Base-by-base conservation (phyloP, 306 rosid genomes). In the Vigna nakashimae region DNA sequence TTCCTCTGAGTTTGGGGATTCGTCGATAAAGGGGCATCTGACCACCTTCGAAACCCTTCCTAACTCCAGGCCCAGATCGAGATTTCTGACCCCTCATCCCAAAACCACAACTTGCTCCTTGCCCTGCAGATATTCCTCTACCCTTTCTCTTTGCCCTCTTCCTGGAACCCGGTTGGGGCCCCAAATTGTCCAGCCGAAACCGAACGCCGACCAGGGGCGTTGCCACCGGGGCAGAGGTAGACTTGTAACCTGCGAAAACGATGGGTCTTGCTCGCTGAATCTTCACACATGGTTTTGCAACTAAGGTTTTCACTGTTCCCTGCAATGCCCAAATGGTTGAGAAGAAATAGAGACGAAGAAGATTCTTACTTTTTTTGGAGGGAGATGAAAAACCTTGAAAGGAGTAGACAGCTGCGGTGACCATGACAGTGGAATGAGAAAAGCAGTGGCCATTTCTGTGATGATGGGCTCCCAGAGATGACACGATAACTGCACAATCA, bases 11-110 rank as follows among this genome's bases (percentile, higher is more conserved):
- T 75, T 95, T 95, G 22, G 98, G 98, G 43, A 95, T 62, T 51
- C 98, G 84, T 65, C 98, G 90, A 69, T 95, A 95, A 32, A 95
- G 97, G 2, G 98, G 98, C 97, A 92, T 95, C 62, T 95, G 99
- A 2, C 99, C 99, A 14, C 99, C 99, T 74, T 95, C 99, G 70
- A 92, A 95, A 0, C 99, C 99, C 24, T 64, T 86, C 60, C 84
- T 85, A 0, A 95, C 91, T 0, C 98, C 99, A 3, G 99, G 97
- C 1, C 98, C 99, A 50, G 99, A 95, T 30, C 99, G 83, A 45
- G 99, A 92, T 73, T 95, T 95, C 88, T 95, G 99, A 3, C 99
- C 99, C 43, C 98, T 87, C 99, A 95, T 95, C 2, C 99, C 98
- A 66, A 95, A 95, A 30, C 99, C 99, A 58, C 99, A 95, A 82